phyloP scores from a whole-genome alignment of 352 stramenopile genomes.

The Lagenidium sp. region DNA sequence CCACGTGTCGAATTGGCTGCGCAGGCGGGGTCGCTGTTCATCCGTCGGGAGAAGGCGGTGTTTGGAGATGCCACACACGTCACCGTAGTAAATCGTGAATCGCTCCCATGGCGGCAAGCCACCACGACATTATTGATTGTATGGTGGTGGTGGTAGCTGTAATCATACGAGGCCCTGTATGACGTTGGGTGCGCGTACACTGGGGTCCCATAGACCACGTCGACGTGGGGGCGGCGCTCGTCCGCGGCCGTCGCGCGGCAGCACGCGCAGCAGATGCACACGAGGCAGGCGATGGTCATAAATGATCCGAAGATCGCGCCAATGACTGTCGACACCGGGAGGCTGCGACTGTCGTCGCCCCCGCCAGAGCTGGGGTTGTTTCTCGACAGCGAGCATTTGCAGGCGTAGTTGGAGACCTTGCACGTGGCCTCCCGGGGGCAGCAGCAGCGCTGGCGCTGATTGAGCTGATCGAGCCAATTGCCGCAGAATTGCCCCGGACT shows the following conservation, averaged over 20 bases:
- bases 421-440: slow-evolving; percentile 15
- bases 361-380: background rate
- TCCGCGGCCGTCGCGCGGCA: background rate
- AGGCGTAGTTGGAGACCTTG: slow-evolving; percentile 6
- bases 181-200: background rate
- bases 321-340: background rate
- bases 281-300: background rate
- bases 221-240: background rate
- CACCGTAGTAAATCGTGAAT: too few relatives aligned
- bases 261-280: background rate
- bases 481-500: slow-evolving; percentile 17
- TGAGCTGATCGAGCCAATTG: slow-evolving; percentile 17
- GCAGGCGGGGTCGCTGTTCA: too few relatives aligned
- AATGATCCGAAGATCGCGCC: background rate
- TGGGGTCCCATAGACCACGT: background rate
- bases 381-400: slow-evolving; percentile 2
- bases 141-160: too few relatives aligned
- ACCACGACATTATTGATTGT: too few relatives aligned
- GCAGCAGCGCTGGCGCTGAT: slow-evolving; percentile 16
- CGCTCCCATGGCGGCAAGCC: too few relatives aligned
- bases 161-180: background rate
- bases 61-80: too few relatives aligned
- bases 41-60: too few relatives aligned
- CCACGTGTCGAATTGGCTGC: too few relatives aligned
- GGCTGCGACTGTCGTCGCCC: background rate